Evolutionary conservation across 306 rosid species (phyloP).

Genomic region (Myrica gale): DNA sequence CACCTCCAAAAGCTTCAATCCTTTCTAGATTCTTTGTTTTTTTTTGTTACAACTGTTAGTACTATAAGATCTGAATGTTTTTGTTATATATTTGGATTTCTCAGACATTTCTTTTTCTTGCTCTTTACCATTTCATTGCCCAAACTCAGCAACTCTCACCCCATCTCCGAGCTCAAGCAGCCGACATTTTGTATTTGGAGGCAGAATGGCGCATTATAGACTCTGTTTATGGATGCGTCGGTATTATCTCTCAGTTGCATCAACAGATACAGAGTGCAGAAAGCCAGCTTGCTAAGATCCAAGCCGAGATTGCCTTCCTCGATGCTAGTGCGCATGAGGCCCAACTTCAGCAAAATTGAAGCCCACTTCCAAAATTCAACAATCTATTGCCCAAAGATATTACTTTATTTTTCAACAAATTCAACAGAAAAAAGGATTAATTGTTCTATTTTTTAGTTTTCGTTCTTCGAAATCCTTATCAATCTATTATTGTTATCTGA

Average conservation of each 20-base stretch:
- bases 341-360: conserved; percentile 24
- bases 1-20: too few relatives aligned
- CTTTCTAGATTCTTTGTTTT: not conserved
- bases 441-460: too few relatives aligned
- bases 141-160: conserved; percentile 45
- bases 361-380: conserved; percentile 19
- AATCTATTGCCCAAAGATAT: conserved; percentile 21
- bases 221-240: conserved; percentile 70
- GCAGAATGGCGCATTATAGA: conserved; percentile 60
- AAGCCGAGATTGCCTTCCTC: conserved; percentile 48
- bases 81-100: not conserved
- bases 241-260: conserved; percentile 51
- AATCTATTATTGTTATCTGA: too few relatives aligned
- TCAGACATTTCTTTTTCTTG: not conserved
- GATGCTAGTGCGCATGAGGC: conserved; percentile 11
- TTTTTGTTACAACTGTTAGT: too few relatives aligned
- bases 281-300: conserved; percentile 42
- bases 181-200: conserved; percentile 50
- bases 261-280: conserved; percentile 46
- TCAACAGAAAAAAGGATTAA: too few relatives aligned
- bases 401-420: not conserved
- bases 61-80: not conserved
- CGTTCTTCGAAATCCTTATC: too few relatives aligned
- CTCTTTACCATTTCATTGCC: not conserved
- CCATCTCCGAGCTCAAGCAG: conserved; percentile 50